Evolutionary conservation across 192 early-diverging fungal species (phyloP).

Genomic region (Linnemannia exigua): DNA sequence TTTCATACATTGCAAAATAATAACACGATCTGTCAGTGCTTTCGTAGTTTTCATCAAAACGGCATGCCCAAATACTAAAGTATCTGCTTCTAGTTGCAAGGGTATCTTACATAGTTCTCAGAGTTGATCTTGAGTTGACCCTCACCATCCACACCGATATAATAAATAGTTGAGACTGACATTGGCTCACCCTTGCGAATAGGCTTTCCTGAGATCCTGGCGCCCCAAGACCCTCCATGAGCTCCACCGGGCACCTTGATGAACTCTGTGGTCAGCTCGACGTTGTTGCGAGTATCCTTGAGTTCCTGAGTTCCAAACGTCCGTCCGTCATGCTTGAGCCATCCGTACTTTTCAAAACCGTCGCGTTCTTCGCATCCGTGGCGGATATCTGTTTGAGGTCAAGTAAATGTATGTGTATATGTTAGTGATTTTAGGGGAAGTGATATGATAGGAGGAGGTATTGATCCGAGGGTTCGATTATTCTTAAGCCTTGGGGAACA

Average conservation of each 20-base stretch:
- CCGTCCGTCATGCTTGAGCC: conserved; percentile 89
- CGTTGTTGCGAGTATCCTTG: conserved; percentile 73
- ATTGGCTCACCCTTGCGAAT: conserved; percentile 61
- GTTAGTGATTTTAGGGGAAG: neutral
- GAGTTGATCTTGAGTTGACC: conserved; percentile 69
- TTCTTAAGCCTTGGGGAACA: too few species aligned
- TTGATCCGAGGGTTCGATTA: neutral
- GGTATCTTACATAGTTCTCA: conserved; percentile 31
- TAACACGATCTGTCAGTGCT: neutral
- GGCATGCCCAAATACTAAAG: neutral
- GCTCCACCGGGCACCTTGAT: conserved; percentile 76
- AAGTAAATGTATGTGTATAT: neutral
- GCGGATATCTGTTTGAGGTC: conserved; percentile 72
- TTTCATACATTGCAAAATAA: neutral
- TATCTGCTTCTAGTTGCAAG: neutral
- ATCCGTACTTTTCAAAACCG: conserved; percentile 84
- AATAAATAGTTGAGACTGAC: conserved; percentile 77
- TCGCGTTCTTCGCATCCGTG: conserved; percentile 95
- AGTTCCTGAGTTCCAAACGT: conserved; percentile 83
- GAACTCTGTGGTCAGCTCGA: conserved; percentile 80
- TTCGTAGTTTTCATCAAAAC: neutral
- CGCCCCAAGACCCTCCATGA: conserved; percentile 84
- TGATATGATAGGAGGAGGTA: neutral
- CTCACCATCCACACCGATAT: conserved; percentile 82
- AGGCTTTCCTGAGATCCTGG: conserved; percentile 80